Base-by-base conservation (phyloP, 208 protist species). In the Novymonas esmeraldas region DNA sequence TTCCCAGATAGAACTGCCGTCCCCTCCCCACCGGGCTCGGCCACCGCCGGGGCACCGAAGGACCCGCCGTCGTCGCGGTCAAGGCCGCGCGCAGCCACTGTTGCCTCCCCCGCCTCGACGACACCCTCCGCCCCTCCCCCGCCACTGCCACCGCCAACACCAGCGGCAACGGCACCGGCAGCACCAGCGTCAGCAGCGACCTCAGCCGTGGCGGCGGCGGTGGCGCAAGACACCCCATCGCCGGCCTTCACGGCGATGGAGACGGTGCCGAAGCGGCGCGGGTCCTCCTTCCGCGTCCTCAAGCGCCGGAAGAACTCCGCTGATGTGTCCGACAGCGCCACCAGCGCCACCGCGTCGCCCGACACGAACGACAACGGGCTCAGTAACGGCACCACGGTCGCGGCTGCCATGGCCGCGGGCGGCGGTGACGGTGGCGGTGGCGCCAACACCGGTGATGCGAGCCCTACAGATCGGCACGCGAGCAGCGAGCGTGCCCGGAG, bases 241-340 rank as follows among this genome's bases (percentile, higher is more conserved):
- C 57, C 66, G 36, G 46, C 51, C 29, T 72, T 72, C 50, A 49
- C 66, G 3, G 66, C 66, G n/a, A 72, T 64, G 66, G 66, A 72
- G 49, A 57, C 56, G 11, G 49, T 64, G 45, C 38, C 55, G 11
- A 55, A 44, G 49, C 45, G 38, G n/a, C 38, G 45, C 29, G 49
- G 48, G 18, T 51, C 46, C 16, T 50, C 57, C 20, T 59, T 64
- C 20, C 56, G 56, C 14, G 5, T 57, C 20, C 56, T 64, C 22
- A 64, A 58, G 31, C 39, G 41, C 2, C 48, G 48, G 33, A 64
- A 59, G 42, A 26, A 48, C 34, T 4, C 34, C 6, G 7, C 0
- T 14, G 44, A 70, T 20, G 20, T 6, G 33, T n/a, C 11, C 2
- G 22, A 18, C 20, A 41, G 18, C 24, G 6, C 34, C 2, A 29